These are phyloP conservation scores for Brassica nigra DNA, from an alignment of 345 rosid species.

Conservation along the genomic window DNA sequence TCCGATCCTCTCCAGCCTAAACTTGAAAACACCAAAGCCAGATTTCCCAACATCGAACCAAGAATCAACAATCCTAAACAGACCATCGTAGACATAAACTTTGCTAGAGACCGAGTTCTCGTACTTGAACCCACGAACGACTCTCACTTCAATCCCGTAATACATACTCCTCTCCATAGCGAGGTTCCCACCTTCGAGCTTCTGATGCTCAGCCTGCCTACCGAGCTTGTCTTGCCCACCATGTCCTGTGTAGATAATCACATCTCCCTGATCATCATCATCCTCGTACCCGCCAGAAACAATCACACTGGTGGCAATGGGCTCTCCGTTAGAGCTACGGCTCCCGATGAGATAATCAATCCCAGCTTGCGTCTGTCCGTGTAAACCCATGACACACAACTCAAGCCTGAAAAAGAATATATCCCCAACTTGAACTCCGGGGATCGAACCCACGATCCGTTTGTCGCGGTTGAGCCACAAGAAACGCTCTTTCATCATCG, in stretches of 20 bases:
- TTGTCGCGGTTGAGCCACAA: conserved; percentile 82
- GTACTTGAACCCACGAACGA: conserved; percentile 73
- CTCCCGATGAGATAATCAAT: conserved; percentile 70
- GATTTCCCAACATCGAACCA: conserved; percentile 95
- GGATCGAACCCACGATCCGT: conserved; percentile 81
- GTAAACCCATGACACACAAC: conserved; percentile 75
- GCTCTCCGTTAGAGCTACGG: conserved; percentile 75
- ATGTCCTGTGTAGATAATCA: conserved; percentile 73
- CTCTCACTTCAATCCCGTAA: conserved; percentile 48
- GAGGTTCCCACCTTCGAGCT: conserved; percentile 31
- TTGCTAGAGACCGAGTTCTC: conserved; percentile 51
- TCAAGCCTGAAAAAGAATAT: conserved; percentile 82
- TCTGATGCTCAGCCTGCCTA: conserved; percentile 71
- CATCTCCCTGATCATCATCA: neutral
- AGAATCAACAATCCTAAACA: conserved; percentile 75
- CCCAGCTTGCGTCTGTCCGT: conserved; percentile 86
- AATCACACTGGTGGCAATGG: conserved; percentile 67
- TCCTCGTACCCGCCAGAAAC: neutral
- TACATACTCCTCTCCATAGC: neutral
- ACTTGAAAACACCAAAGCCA: conserved; percentile 89
- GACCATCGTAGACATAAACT: conserved; percentile 86
- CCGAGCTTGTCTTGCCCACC: conserved; percentile 81
- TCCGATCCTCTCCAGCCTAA: conserved; percentile 63
- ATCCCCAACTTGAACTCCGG: conserved; percentile 79
- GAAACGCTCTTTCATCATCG: conserved; percentile 57